Conservation (phyloP, 768 basidiomycete genomes). For the Tylopilus intermedius region DNA sequence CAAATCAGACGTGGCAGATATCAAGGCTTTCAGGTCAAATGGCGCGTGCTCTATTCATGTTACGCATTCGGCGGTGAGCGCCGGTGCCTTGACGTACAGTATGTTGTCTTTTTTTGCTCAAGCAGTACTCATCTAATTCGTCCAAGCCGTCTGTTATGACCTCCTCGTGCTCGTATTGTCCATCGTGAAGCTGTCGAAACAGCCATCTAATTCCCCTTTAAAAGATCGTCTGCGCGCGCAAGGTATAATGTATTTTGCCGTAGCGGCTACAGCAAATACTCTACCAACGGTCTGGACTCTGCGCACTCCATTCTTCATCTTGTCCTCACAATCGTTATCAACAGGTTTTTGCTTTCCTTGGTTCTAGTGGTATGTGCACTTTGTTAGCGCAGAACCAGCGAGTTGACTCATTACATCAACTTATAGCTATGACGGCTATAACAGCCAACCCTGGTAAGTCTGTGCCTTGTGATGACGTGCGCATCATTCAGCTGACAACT, state of each 20-base stretch:
- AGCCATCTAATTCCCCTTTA: constrained; percentile 9
- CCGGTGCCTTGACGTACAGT: constrained; percentile 18
- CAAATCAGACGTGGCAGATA: constrained; percentile 6
- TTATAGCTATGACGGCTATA: constrained; percentile 8
- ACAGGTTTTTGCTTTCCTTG: constrained; percentile 13
- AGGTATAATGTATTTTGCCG: constrained; percentile 15
- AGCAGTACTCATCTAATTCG: neutral
- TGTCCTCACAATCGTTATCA: neutral
- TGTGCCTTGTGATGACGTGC: no score
- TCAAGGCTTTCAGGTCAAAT: neutral
- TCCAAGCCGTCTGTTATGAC: constrained; percentile 19
- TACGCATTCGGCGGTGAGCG: neutral
- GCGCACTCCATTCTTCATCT: neutral
- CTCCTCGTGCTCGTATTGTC: constrained; percentile 16
- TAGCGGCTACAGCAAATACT: constrained; percentile 11
- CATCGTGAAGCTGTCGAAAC: constrained; percentile 12
- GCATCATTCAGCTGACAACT: no score
- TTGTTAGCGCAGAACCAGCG: neutral
- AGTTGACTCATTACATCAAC: neutral
- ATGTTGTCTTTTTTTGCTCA: neutral
- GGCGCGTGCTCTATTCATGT: constrained; percentile 4
- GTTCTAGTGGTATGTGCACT: constrained; percentile 2
- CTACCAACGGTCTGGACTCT: constrained; percentile 9
- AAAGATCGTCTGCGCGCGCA: constrained; percentile 12
- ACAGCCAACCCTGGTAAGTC: neutral